A percentile compares a stretch with the other conserved stretches of the same genome.
Conservation (phyloP, 345 rosid species). For the Eucalyptus rudis region DNA sequence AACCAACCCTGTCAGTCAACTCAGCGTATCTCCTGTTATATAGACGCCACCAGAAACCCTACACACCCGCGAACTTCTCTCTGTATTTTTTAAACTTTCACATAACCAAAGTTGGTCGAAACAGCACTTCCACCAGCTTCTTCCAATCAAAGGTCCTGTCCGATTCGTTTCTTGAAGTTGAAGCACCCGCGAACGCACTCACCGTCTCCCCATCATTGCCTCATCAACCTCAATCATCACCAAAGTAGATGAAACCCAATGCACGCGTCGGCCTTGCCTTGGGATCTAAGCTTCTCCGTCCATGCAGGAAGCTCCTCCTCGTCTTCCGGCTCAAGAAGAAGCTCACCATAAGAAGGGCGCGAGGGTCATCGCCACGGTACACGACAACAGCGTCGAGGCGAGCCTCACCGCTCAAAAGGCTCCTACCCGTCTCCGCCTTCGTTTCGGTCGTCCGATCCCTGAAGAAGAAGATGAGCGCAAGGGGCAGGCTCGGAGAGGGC, state of each 20-base stretch:
- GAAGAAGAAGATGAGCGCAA: background rate
- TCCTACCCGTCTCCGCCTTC: background rate
- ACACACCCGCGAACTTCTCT: background rate
- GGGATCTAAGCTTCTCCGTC: background rate
- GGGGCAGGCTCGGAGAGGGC: background rate
- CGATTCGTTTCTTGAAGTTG: background rate
- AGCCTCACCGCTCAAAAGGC: background rate
- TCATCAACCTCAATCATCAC: background rate
- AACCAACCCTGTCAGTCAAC: background rate
- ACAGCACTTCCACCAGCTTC: background rate
- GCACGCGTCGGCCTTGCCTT: background rate
- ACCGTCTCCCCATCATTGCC: background rate
- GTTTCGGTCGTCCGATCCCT: background rate
- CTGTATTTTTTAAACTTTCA: background rate
- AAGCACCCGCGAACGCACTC: background rate
- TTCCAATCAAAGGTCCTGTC: background rate
- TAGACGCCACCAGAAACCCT: background rate
- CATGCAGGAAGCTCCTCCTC: background rate
- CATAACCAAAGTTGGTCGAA: background rate
- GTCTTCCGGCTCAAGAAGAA: background rate
- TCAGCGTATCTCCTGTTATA: background rate
- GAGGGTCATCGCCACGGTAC: background rate
- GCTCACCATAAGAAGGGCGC: background rate
- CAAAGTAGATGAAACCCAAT: background rate
- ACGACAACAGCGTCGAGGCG: background rate